phyloP scores from a whole-genome alignment of 176 grass and related monocot genomes.

The Oryza meridionalis region DNA sequence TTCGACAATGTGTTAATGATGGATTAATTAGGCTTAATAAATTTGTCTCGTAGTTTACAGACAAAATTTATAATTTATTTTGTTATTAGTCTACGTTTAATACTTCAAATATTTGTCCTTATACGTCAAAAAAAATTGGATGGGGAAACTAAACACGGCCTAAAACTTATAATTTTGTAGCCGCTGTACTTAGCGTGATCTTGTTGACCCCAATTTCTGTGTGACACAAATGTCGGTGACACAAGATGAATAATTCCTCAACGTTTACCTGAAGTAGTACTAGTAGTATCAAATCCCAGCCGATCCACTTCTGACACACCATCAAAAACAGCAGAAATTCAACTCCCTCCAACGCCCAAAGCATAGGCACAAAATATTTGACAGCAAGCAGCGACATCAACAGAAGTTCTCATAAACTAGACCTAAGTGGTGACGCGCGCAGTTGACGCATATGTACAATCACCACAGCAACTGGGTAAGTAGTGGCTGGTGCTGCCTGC shows the following conservation, averaged over 20 bases:
- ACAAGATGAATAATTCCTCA: not conserved
- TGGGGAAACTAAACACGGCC: too few relatives aligned
- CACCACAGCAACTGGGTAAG: slow-evolving; percentile 18
- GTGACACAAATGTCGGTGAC: too few relatives aligned
- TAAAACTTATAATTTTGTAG: too few relatives aligned
- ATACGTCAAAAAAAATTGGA: too few relatives aligned
- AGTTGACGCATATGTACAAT: slow-evolving; percentile 43
- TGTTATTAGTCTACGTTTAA: too few relatives aligned
- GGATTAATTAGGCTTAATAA: too few relatives aligned
- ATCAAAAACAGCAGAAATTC: not conserved
- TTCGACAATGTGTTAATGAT: too few relatives aligned
- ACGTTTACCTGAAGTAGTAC: not conserved
- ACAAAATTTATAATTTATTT: too few relatives aligned
- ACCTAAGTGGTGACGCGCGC: slow-evolving; percentile 10
- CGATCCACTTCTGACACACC: not conserved
- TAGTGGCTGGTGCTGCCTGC: slow-evolving; percentile 8
- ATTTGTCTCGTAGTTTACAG: too few relatives aligned
- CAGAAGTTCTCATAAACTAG: slow-evolving; percentile 14
- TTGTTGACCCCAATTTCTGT: too few relatives aligned
- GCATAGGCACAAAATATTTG: slow-evolving; percentile 26
- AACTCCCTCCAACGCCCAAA: not conserved
- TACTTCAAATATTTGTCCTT: too few relatives aligned
- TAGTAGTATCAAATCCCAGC: not conserved
- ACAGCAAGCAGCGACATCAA: not conserved
- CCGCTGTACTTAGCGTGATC: too few relatives aligned